Evolutionary conservation across 73 alveolate genomes (phyloP).

Genomic region (Tetrahymena elliotti): DNA sequence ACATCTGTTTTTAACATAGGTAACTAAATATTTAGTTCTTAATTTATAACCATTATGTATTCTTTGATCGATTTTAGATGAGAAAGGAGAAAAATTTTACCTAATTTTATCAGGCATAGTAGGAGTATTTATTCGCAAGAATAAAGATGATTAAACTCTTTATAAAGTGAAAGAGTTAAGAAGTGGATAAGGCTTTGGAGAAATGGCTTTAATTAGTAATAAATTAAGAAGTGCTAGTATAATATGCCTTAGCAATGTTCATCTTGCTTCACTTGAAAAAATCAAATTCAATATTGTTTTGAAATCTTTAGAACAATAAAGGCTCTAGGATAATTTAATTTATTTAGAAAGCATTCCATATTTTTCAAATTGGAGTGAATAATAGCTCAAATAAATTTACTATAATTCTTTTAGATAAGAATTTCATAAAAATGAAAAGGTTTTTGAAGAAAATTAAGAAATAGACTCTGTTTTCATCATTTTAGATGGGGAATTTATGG

Average conservation of each 20-base stretch:
- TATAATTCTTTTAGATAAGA: not conserved
- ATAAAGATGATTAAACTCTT: not conserved
- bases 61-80: not conserved
- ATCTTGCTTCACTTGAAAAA: not conserved
- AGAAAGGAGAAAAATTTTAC: not conserved
- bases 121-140: not conserved
- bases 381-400: not conserved
- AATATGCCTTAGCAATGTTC: not conserved
- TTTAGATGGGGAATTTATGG: not conserved
- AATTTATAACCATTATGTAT: not conserved
- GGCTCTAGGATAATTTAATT: not conserved
- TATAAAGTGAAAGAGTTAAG: not conserved
- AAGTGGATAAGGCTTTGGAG: not conserved
- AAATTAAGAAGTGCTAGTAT: not conserved
- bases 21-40: not conserved
- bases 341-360: not conserved
- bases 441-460: not conserved
- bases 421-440: not conserved
- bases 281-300: not conserved
- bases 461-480: not conserved
- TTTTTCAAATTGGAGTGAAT: not conserved
- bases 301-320: not conserved
- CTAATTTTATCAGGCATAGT: not conserved
- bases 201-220: not conserved
- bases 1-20: not conserved